These are phyloP conservation scores for Eucalyptus globulus DNA, from an alignment of 345 rosid species.

Conservation along the genomic window DNA sequence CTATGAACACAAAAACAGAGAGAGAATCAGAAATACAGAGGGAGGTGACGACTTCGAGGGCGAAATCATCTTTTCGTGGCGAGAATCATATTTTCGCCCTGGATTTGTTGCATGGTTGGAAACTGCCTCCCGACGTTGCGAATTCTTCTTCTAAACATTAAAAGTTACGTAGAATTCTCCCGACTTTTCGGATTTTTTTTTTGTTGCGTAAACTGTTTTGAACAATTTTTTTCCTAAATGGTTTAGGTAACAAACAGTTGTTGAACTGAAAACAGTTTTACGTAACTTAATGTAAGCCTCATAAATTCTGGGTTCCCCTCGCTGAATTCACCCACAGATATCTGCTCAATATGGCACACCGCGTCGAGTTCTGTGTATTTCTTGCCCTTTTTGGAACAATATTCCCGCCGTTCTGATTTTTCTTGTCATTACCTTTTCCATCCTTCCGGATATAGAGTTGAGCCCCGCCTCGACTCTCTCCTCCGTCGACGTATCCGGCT, in stretches of 20 bases:
- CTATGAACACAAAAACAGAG: too few species aligned
- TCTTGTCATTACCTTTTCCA: fast-evolving
- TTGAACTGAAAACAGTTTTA: too few species aligned
- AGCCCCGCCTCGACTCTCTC: fast-evolving
- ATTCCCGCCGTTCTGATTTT: fast-evolving
- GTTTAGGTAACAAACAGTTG: too few species aligned
- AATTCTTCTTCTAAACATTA: neutral
- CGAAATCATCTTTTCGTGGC: neutral
- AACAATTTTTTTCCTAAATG: too few species aligned
- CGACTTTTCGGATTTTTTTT: fast-evolving
- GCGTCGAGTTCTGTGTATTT: too few species aligned
- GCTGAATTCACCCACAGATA: too few species aligned
- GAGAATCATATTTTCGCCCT: neutral
- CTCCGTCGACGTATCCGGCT: fast-evolving
- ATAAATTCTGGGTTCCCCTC: too few species aligned
- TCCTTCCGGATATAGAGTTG: neutral
- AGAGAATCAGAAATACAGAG: too few species aligned
- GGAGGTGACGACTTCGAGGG: neutral
- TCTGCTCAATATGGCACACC: too few species aligned
- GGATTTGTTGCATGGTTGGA: neutral
- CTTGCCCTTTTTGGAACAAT: fast-evolving
- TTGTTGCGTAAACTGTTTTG: too few species aligned
- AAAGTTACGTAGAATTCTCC: too few species aligned
- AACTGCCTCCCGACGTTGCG: neutral
- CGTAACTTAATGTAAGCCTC: too few species aligned